Conservation (phyloP, 768 basidiomycete genomes). For the Calvatia gigantea region DNA sequence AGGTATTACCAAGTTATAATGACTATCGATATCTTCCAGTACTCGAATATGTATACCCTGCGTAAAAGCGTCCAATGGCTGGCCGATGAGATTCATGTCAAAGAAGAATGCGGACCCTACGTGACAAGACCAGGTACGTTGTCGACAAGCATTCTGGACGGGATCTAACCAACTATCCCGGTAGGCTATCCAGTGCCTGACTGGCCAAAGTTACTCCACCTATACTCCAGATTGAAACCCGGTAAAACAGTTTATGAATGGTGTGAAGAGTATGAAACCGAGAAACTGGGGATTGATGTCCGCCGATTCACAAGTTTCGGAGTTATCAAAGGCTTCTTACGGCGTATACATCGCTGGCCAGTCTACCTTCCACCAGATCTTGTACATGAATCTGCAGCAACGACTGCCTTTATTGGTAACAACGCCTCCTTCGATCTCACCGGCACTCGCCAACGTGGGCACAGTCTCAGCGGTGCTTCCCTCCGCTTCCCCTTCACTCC, state of each 20-base stretch:
- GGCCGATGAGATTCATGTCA: constrained; percentile 79
- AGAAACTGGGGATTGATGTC: constrained; percentile 76
- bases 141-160: not conserved
- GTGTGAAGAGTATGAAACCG: constrained; percentile 76
- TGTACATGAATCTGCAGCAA: constrained; percentile 15
- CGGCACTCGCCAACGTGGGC: constrained; percentile 34
- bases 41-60: constrained; percentile 95
- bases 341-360: constrained; percentile 92
- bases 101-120: constrained; percentile 89
- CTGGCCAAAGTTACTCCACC: constrained; percentile 82
- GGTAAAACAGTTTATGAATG: constrained; percentile 84
- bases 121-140: constrained; percentile 70
- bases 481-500: constrained; percentile 22
- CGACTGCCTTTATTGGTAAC: constrained; percentile 15
- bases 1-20: constrained; percentile 97
- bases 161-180: constrained; percentile 2
- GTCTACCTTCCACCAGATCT: constrained; percentile 51
- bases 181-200: constrained; percentile 62
- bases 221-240: constrained; percentile 84
- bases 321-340: constrained; percentile 96
- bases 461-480: constrained; percentile 31
- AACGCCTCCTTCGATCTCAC: constrained; percentile 11
- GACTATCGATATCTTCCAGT: constrained; percentile 97
- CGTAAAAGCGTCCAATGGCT: constrained; percentile 85
- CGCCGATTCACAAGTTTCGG: constrained; percentile 97